A percentile compares a stretch with the other conserved stretches of the same genome.
Conservation (phyloP, 495 filamentous ascomycete genomes). For the Tuber aestivum region DNA sequence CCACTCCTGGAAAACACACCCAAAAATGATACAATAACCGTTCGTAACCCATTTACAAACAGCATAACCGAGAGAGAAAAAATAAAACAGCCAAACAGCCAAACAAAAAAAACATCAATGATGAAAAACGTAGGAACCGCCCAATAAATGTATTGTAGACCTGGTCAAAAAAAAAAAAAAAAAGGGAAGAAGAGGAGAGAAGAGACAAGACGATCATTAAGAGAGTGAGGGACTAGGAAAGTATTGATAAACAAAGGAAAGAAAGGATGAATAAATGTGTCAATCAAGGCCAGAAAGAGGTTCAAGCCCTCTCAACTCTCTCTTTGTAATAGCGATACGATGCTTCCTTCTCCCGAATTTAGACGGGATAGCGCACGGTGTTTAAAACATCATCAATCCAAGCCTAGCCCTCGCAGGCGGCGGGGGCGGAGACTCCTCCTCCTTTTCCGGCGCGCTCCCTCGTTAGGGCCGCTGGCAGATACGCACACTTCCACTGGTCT, state of each 20-base stretch:
- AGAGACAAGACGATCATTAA: not conserved
- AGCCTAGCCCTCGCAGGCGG: not conserved
- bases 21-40: not conserved
- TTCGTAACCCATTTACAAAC: not conserved
- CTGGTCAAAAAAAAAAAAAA: too few species aligned
- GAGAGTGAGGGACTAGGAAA: not conserved
- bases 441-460: not conserved
- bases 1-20: not conserved
- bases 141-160: not conserved
- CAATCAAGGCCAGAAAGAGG: not conserved
- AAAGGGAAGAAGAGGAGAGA: not conserved
- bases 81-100: not conserved
- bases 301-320: not conserved
- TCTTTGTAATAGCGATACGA: not conserved
- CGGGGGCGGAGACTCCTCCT: not conserved
- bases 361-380: not conserved
- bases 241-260: not conserved
- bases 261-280: not conserved
- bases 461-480: not conserved
- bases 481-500: not conserved
- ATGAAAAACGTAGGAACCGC: not conserved
- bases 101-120: not conserved
- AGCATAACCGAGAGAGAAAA: slow-evolving; percentile 5
- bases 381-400: not conserved
- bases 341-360: not conserved